phyloP scores from a whole-genome alignment of 2,329 filamentous ascomycete genomes.

The Elsinoe ampelina region DNA sequence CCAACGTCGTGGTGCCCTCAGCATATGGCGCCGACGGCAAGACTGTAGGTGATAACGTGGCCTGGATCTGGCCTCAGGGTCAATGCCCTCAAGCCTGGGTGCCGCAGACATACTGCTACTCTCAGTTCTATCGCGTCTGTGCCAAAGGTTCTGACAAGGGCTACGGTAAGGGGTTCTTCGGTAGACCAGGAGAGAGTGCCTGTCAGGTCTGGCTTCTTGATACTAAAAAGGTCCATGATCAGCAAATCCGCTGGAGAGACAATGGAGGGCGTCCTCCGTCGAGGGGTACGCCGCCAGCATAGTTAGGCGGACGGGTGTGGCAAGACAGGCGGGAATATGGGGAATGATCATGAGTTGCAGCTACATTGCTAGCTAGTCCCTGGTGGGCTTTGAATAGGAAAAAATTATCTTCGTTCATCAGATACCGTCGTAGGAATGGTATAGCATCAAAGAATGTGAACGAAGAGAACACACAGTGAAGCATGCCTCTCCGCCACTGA shows the following conservation, averaged over 20 bases:
- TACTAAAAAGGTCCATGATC: background rate
- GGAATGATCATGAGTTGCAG: slow-evolving; percentile 9
- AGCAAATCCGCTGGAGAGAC: slow-evolving; percentile 1
- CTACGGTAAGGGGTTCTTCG: background rate
- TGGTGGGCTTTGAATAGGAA: background rate
- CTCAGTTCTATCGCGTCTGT: background rate
- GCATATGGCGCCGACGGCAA: slow-evolving; percentile 4
- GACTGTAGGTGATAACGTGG: background rate
- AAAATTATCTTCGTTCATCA: slow-evolving; percentile 18
- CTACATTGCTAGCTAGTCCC: background rate
- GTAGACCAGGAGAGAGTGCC: background rate
- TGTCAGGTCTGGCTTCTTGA: slow-evolving; percentile 11
- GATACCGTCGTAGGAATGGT: slow-evolving; percentile 28
- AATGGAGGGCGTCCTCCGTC: background rate
- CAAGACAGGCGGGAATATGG: background rate
- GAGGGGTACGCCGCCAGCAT: background rate
- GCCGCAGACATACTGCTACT: background rate
- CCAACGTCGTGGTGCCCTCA: slow-evolving; percentile 1
- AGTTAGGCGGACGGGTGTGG: no score
- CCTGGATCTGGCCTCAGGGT: slow-evolving; percentile 5
- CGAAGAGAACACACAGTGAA: slow-evolving; percentile 16
- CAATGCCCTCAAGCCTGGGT: slow-evolving; percentile 1
- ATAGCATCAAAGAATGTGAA: slow-evolving; percentile 23
- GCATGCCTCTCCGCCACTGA: slow-evolving; percentile 34
- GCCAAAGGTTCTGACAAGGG: background rate